A percentile compares a stretch with the other conserved stretches of the same genome.
Conservation (phyloP, 139 green algal species). For the Coelastrella sp. region DNA sequence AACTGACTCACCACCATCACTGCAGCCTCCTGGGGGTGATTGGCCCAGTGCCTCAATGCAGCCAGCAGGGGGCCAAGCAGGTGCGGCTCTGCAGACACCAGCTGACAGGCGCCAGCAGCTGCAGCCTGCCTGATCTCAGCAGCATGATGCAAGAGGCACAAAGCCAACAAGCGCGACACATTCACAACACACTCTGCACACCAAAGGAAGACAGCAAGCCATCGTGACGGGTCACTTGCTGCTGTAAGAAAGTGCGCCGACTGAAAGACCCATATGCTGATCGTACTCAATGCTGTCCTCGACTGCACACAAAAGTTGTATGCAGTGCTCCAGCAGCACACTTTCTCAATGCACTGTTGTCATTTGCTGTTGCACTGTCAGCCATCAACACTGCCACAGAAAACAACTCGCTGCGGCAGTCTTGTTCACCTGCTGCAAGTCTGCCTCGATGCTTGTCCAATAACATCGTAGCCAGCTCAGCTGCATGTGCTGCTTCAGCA, state of each 20-base stretch:
- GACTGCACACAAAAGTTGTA: too few relatives aligned
- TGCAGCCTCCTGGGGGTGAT: background rate
- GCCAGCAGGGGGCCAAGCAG: too few relatives aligned
- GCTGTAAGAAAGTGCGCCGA: too few relatives aligned
- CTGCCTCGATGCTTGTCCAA: conserved; percentile 46
- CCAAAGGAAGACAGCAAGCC: background rate
- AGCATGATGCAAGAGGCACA: conserved; percentile 38
- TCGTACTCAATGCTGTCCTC: too few relatives aligned
- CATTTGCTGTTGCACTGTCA: too few relatives aligned
- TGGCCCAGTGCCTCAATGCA: conserved; percentile 47
- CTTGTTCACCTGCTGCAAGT: background rate
- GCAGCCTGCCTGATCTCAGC: conserved; percentile 22
- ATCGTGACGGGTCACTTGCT: too few relatives aligned
- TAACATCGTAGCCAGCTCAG: conserved; percentile 50
- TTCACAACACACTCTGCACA: background rate
- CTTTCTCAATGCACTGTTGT: too few relatives aligned
- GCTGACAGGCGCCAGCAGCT: background rate
- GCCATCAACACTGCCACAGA: background rate
- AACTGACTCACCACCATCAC: conserved; percentile 41
- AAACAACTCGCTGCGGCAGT: background rate
- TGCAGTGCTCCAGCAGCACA: too few relatives aligned
- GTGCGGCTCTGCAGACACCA: too few relatives aligned
- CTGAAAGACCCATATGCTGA: too few relatives aligned
- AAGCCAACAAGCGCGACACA: conserved; percentile 8
- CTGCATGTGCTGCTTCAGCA: conserved; percentile 55